Evolutionary conservation across 306 rosid genomes (phyloP).

Genomic region (Cucurbita moschata): DNA sequence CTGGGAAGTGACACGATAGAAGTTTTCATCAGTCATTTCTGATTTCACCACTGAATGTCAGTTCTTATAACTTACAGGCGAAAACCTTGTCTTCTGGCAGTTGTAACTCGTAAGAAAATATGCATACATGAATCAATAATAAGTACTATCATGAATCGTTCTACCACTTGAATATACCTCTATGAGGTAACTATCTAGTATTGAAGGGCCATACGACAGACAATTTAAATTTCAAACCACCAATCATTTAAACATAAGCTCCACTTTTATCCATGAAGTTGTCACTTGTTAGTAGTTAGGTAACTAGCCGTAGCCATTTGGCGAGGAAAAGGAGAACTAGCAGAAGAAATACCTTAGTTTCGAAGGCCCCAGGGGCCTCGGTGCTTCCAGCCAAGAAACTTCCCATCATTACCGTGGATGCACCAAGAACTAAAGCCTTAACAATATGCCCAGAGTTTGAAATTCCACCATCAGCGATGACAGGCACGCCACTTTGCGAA

Average conservation of each 20-base stretch:
- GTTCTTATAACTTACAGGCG: background rate
- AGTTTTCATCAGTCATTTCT: background rate
- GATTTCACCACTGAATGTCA: background rate
- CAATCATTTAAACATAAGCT: background rate
- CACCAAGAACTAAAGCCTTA: constrained; percentile 75
- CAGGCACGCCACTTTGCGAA: constrained; percentile 59
- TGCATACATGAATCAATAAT: background rate
- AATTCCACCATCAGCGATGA: constrained; percentile 94
- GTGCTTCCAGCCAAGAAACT: constrained; percentile 83
- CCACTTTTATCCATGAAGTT: background rate
- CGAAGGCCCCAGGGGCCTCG: constrained; percentile 85
- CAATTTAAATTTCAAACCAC: background rate
- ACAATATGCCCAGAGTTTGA: constrained; percentile 84
- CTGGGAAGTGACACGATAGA: constrained; percentile 24
- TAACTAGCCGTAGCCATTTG: background rate
- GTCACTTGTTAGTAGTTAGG: background rate
- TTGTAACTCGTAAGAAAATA: background rate
- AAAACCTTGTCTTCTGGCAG: background rate
- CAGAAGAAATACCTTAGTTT: constrained; percentile 37
- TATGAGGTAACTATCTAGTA: background rate
- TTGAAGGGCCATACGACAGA: background rate
- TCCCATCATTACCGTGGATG: constrained; percentile 95
- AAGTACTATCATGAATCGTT: background rate
- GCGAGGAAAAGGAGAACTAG: background rate
- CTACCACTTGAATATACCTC: background rate